Evolutionary conservation across 2,329 filamentous ascomycete genomes (phyloP).

Genomic region (Calonectria henricotiae): DNA sequence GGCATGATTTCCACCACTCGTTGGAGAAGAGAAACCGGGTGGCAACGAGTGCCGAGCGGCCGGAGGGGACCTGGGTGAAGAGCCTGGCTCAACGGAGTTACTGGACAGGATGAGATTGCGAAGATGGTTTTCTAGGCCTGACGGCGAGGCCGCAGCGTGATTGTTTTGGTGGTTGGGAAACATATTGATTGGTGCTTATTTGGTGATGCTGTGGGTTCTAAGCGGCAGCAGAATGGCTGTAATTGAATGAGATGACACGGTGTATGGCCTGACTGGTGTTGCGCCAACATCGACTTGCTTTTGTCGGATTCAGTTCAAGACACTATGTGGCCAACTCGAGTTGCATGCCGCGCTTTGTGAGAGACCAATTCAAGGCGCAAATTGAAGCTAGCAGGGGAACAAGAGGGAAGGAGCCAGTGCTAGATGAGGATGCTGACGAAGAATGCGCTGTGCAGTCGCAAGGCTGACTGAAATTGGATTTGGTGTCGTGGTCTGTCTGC

Average conservation of each 20-base stretch:
- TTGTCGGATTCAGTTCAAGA: constrained; percentile 13
- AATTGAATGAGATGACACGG: constrained; percentile 4
- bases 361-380: constrained; percentile 2
- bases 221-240: not conserved
- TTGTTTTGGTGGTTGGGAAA: constrained; percentile 14
- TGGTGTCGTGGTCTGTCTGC: constrained; percentile 17
- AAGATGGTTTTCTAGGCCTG: constrained; percentile 71
- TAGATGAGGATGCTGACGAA: constrained; percentile 2
- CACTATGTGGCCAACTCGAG: not conserved
- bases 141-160: constrained; percentile 26
- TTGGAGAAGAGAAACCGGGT: constrained; percentile 2
- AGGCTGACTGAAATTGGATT: constrained; percentile 13
- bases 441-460: not conserved
- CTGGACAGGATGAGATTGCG: constrained; percentile 75
- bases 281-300: constrained; percentile 9
- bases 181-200: constrained; percentile 13
- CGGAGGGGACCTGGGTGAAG: constrained; percentile 32
- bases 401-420: not conserved
- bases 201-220: not conserved
- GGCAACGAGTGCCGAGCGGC: constrained; percentile 13
- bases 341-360: not conserved
- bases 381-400: not conserved
- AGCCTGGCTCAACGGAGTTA: constrained; percentile 51
- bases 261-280: constrained; percentile 6
- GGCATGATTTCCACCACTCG: constrained; percentile 20